Base-by-base conservation (phyloP, 2,329 filamentous ascomycete species). In the Cryphonectria nitschkei region DNA sequence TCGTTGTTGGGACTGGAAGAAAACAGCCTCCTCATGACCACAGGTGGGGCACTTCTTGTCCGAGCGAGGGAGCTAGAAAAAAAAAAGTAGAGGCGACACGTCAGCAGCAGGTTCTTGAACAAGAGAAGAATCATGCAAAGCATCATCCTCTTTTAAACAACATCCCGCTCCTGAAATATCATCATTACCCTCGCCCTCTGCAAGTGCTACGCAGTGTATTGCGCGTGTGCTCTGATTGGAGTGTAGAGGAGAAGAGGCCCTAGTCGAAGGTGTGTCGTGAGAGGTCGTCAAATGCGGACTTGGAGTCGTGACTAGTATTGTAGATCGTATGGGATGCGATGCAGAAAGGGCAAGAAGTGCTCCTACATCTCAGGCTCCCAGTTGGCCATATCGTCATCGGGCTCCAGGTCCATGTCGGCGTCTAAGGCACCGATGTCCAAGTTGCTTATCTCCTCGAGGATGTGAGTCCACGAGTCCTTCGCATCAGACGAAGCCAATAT, bases 1-100 rank as follows among this genome's bases (percentile, higher is more conserved):
- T 82, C 96, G 92, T 85, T 98, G 95, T 81, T 99, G 96, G 73
- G 95, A 98, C 84, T 99, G 96, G 86, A 99, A 99, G 84, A 97
- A 99, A 72, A 99, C 97, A 62, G 95, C 94, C 83, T 98, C 95
- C 76, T 90, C 89, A 81, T 96, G 92, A 75, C 88, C 87, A 86
- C 97, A 99, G 76, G 86, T 88, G 67, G 94, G 94, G 84, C 96
- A 99, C 72, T 88, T 87, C 83, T 93, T 94, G 80, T 94, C 93
- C 77, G 94, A 91, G 78, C 95, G 92, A 74, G 96, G 96, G 81
- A 98, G 93, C 95, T 98, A 89, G 79, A 86, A 76, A 72, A 76
- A 74, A 26, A 74, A 75, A 75, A 77, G 74, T 76, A 76, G 78
- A 78, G 78, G 75, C 76, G 80, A 76, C 75, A 75, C 76, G 82